Conservation (phyloP, 164 flowering plant species). For the Vitis rupestris region DNA sequence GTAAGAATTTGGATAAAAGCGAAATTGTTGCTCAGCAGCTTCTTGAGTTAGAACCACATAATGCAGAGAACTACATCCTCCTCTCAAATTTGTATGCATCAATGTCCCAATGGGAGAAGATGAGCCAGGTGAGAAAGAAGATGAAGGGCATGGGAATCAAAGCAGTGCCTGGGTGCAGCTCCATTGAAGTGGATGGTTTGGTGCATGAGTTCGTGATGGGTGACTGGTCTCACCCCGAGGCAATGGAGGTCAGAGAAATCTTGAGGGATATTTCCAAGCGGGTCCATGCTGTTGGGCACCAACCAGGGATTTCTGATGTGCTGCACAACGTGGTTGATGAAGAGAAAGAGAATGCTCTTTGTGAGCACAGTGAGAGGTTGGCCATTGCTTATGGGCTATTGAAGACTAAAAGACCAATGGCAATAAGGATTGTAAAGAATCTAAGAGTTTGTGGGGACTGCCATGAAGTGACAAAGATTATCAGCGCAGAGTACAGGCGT, state of each 20-base stretch:
- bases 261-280: slow-evolving; percentile 29
- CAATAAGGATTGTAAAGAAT: slow-evolving; percentile 42
- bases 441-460: slow-evolving; percentile 39
- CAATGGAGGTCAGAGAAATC: slow-evolving; percentile 23
- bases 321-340: slow-evolving; percentile 38
- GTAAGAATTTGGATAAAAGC: slow-evolving; percentile 20
- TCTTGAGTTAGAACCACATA: slow-evolving; percentile 41
- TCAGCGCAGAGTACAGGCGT: slow-evolving; percentile 37
- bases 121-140: slow-evolving; percentile 34
- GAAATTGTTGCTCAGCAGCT: slow-evolving; percentile 34
- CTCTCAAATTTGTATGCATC: slow-evolving; percentile 43
- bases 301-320: slow-evolving; percentile 35
- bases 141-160: slow-evolving; percentile 44
- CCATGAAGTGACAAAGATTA: slow-evolving; percentile 51
- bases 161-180: slow-evolving; percentile 42
- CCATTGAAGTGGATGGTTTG: slow-evolving; percentile 41
- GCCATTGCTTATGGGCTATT: slow-evolving; percentile 45
- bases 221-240: slow-evolving; percentile 43
- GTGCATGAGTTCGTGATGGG: slow-evolving; percentile 47
- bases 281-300: slow-evolving; percentile 32
- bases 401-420: slow-evolving; percentile 36
- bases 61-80: slow-evolving; percentile 44
- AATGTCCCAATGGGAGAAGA: slow-evolving; percentile 33
- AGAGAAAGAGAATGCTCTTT: slow-evolving; percentile 36
- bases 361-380: slow-evolving; percentile 43